phyloP scores from a whole-genome alignment of 768 basidiomycete species.

The Naganishia randhawae region DNA sequence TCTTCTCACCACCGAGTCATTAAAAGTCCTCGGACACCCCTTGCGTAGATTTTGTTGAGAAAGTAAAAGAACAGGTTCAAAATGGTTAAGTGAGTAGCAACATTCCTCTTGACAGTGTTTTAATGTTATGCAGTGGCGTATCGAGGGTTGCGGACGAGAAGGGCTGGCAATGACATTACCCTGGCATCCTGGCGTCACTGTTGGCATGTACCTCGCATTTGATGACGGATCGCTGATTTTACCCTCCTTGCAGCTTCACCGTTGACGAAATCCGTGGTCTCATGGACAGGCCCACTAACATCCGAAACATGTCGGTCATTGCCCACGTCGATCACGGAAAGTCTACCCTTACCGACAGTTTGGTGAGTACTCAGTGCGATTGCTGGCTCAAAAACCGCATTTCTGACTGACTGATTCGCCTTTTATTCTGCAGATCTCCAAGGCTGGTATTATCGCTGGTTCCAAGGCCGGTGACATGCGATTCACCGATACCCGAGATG shows the following conservation, averaged over 20 bases:
- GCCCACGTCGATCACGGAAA: slow-evolving; percentile 95
- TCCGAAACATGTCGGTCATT: slow-evolving; percentile 54
- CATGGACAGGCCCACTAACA: slow-evolving; percentile 41
- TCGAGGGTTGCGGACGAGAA: too few relatives aligned
- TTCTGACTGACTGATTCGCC: neutral
- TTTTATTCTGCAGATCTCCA: slow-evolving; percentile 56
- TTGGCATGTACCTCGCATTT: neutral
- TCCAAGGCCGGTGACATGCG: slow-evolving; percentile 94
- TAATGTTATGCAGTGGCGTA: neutral
- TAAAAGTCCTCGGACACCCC: slow-evolving; percentile 19
- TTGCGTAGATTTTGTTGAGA: slow-evolving; percentile 9
- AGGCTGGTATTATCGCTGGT: slow-evolving; percentile 96
- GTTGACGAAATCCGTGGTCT: slow-evolving; percentile 51
- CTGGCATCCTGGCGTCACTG: neutral
- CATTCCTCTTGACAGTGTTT: neutral
- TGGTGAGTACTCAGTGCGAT: slow-evolving; percentile 56
- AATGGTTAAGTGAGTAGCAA: slow-evolving; percentile 27
- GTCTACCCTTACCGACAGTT: slow-evolving; percentile 96
- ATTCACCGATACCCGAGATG: slow-evolving; percentile 93
- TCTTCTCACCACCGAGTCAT: slow-evolving; percentile 17
- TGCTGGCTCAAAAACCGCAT: neutral
- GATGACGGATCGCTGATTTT: neutral
- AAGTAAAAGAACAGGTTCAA: slow-evolving; percentile 25
- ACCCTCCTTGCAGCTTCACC: slow-evolving; percentile 42
- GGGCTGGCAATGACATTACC: too few relatives aligned